Conservation (phyloP, 306 rosid genomes). For the Luffa aegyptiaca region DNA sequence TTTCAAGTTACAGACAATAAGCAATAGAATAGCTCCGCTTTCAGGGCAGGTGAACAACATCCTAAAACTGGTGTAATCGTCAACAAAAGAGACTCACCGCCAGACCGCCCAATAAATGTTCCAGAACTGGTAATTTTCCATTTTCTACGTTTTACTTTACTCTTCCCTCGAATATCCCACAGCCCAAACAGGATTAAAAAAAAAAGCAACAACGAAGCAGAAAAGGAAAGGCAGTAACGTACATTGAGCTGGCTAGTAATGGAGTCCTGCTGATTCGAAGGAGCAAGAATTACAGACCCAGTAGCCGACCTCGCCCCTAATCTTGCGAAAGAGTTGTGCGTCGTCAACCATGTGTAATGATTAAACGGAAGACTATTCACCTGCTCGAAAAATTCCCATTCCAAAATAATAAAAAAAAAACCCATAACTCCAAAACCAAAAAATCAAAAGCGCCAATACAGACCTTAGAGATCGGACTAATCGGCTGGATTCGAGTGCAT, state of each 20-base stretch:
- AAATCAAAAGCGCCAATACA: background rate
- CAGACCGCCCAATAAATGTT: background rate
- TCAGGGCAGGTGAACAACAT: background rate
- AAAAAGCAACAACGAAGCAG: background rate
- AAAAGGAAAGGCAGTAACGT: slow-evolving; percentile 14
- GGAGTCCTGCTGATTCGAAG: slow-evolving; percentile 77
- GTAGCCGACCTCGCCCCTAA: slow-evolving; percentile 61
- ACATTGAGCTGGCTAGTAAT: slow-evolving; percentile 79
- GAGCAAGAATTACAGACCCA: slow-evolving; percentile 47
- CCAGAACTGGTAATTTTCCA: background rate
- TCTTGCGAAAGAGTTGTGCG: slow-evolving; percentile 72
- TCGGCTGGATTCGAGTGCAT: slow-evolving; percentile 72
- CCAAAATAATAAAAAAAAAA: background rate
- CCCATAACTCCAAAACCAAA: background rate
- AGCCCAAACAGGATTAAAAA: slow-evolving; percentile 14
- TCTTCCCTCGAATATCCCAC: slow-evolving; percentile 16
- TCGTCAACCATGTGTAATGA: slow-evolving; percentile 78
- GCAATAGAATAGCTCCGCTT: background rate
- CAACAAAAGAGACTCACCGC: background rate
- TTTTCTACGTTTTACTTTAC: background rate
- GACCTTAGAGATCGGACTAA: slow-evolving; percentile 55
- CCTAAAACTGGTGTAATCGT: background rate
- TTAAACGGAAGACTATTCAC: slow-evolving; percentile 68
- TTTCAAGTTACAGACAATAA: background rate
- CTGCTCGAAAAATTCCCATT: slow-evolving; percentile 18